phyloP scores from a whole-genome alignment of 495 filamentous ascomycete genomes.

The Xylaria telfairii region DNA sequence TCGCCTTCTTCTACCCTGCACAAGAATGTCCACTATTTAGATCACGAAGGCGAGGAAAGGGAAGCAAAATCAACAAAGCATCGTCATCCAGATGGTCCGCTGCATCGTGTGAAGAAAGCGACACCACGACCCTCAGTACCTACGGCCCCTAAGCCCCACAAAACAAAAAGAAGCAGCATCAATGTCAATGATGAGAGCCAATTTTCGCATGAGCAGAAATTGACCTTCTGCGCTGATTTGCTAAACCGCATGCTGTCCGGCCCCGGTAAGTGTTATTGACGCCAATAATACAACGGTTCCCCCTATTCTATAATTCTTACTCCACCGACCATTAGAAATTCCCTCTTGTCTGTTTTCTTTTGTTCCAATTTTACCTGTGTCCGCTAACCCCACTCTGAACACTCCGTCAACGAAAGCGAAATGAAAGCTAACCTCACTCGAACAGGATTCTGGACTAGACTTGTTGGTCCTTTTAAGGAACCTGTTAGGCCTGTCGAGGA shows the following conservation, averaged over 20 bases:
- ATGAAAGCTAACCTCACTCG: conserved; percentile 12
- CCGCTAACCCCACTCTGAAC: neutral
- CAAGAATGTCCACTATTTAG: conserved; percentile 49
- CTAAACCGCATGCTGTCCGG: conserved; percentile 60
- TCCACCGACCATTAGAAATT: neutral
- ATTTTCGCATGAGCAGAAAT: conserved; percentile 50
- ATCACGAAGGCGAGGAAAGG: conserved; percentile 39
- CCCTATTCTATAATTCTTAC: neutral
- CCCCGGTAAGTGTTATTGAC: conserved; percentile 47
- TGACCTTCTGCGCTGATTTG: conserved; percentile 59
- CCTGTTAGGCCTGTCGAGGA: conserved; percentile 52
- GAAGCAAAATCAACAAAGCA: conserved; percentile 43
- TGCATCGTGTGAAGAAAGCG: conserved; percentile 39
- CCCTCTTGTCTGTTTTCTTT: neutral
- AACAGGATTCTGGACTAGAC: conserved; percentile 63
- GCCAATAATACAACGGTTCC: neutral
- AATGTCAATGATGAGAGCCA: conserved; percentile 30
- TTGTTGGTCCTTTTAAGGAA: conserved; percentile 58
- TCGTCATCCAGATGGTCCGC: conserved; percentile 43
- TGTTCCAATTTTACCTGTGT: neutral
- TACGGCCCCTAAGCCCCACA: conserved; percentile 36
- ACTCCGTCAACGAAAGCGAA: conserved; percentile 3
- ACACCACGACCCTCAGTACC: conserved; percentile 35
- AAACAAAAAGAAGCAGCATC: conserved; percentile 37
- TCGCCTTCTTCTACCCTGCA: conserved; percentile 30